A percentile compares a stretch with the other conserved stretches of the same genome.
Evolutionary conservation across 805 yeast genomes (phyloP).

Genomic region (Starmerella bombi): DNA sequence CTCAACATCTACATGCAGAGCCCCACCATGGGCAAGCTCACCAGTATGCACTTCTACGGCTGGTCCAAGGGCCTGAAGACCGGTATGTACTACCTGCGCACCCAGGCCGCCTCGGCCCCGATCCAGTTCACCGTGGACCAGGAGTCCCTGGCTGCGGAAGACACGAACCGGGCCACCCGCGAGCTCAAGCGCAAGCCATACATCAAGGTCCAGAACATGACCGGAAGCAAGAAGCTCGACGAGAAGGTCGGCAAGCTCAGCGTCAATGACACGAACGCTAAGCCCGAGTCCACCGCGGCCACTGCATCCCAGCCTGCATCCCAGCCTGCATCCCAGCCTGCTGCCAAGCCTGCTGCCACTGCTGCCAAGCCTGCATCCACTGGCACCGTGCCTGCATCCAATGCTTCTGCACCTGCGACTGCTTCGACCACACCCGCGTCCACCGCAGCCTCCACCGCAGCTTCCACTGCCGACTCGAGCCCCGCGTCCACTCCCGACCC

Average conservation of each 20-base stretch:
- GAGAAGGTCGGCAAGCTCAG: not conserved
- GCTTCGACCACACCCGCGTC: conserved; percentile 1
- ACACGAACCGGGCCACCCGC: conserved; percentile 11
- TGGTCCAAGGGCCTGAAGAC: conserved; percentile 98
- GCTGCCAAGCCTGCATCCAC: not conserved
- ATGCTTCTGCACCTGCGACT: not conserved
- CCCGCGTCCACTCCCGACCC: conserved; percentile 15
- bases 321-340: not conserved
- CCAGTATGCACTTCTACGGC: conserved; percentile 97
- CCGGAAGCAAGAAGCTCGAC: conserved; percentile 3
- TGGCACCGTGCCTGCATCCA: not conserved
- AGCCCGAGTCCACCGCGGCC: not conserved
- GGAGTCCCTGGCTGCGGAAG: conserved; percentile 26
- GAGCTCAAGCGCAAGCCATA: conserved; percentile 21
- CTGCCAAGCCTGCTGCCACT: not conserved
- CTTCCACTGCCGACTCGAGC: conserved; percentile 5
- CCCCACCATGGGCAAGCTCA: conserved; percentile 93
- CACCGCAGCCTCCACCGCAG: conserved; percentile 7
- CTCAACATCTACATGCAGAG: conserved; percentile 75
- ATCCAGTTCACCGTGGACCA: conserved; percentile 76
- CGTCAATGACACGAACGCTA: not conserved
- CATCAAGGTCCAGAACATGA: conserved; percentile 6
- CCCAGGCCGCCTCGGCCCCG: conserved; percentile 95
- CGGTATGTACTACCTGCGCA: conserved; percentile 95
- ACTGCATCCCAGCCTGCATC: not conserved